A percentile compares a stretch with the other conserved stretches of the same genome.
phyloP scores from a whole-genome alignment of 805 yeast species.

The Yamadazyma endophytica region DNA sequence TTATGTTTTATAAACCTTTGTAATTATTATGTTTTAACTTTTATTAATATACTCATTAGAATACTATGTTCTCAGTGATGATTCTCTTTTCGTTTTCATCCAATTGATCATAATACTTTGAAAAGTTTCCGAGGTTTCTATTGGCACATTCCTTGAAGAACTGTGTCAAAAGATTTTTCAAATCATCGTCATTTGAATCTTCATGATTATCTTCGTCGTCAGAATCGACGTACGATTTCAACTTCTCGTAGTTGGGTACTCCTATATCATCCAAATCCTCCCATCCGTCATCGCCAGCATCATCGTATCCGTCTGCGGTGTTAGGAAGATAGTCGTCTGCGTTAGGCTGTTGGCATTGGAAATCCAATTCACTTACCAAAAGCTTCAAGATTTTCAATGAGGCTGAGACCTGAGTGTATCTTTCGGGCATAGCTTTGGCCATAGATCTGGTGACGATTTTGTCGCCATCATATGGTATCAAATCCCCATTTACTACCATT shows the following conservation, averaged over 20 bases:
- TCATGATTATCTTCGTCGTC: conserved; percentile 38
- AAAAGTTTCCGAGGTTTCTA: conserved; percentile 49
- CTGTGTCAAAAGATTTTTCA: conserved; percentile 37
- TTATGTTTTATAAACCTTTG: not conserved
- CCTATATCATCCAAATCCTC: conserved; percentile 72
- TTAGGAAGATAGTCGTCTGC: conserved; percentile 36
- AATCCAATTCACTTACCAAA: conserved; percentile 62
- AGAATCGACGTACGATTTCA: conserved; percentile 53
- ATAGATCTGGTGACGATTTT: conserved; percentile 83
- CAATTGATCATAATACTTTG: conserved; percentile 44
- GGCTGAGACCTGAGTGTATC: conserved; percentile 63
- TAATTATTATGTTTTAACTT: not conserved
- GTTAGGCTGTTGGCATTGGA: conserved; percentile 54
- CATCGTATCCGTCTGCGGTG: conserved; percentile 42
- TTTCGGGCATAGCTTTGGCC: conserved; percentile 61
- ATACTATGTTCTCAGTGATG: conserved; percentile 47
- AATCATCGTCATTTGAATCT: conserved; percentile 25
- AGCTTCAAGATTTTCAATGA: conserved; percentile 70
- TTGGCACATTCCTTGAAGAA: conserved; percentile 57
- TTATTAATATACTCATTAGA: conserved; percentile 9
- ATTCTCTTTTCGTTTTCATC: conserved; percentile 51
- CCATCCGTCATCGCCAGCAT: conserved; percentile 54
- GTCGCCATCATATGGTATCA: conserved; percentile 56
- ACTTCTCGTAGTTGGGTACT: conserved; percentile 57
- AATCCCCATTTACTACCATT: conserved; percentile 72